Evolutionary conservation across 208 protist species (phyloP).

Genomic region (Naegleria lovaniensis): DNA sequence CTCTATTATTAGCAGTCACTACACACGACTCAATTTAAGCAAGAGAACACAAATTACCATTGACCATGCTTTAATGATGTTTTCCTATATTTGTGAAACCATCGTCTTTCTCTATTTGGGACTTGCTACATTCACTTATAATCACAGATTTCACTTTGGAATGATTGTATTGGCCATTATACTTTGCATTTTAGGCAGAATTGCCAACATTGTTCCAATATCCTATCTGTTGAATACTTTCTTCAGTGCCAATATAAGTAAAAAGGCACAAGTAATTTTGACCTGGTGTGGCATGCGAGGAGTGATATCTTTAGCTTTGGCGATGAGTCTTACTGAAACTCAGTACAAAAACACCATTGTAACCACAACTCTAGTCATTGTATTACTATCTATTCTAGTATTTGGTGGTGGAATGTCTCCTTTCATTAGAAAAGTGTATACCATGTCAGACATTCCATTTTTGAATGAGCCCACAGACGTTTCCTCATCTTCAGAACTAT

Average conservation of each 20-base stretch:
- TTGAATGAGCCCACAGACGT: neutral
- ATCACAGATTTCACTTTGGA: constrained; percentile 31
- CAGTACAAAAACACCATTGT: constrained; percentile 4
- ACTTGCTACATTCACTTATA: constrained; percentile 36
- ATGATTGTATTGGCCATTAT: constrained; percentile 32
- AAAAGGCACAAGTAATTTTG: constrained; percentile 46
- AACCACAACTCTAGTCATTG: constrained; percentile 18
- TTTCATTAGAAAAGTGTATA: neutral
- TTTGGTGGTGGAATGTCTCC: constrained; percentile 23
- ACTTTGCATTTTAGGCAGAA: constrained; percentile 37
- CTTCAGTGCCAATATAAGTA: constrained; percentile 39
- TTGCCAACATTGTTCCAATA: constrained; percentile 46
- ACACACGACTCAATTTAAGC: constrained; percentile 38
- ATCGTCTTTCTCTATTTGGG: constrained; percentile 55
- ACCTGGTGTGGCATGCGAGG: constrained; percentile 57
- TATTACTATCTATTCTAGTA: neutral
- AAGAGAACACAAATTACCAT: neutral
- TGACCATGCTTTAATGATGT: constrained; percentile 35
- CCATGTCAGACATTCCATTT: neutral
- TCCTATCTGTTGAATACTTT: constrained; percentile 42
- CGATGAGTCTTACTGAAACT: constrained; percentile 22
- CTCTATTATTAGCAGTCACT: constrained; percentile 55
- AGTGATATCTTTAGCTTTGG: constrained; percentile 53
- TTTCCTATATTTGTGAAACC: constrained; percentile 48
- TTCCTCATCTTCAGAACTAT: too few relatives aligned